A percentile compares a stretch with the other conserved stretches of the same genome.
These are phyloP conservation scores for Coemansia sp. DNA, from an alignment of 192 early-diverging fungal genomes.

Conservation along the genomic window DNA sequence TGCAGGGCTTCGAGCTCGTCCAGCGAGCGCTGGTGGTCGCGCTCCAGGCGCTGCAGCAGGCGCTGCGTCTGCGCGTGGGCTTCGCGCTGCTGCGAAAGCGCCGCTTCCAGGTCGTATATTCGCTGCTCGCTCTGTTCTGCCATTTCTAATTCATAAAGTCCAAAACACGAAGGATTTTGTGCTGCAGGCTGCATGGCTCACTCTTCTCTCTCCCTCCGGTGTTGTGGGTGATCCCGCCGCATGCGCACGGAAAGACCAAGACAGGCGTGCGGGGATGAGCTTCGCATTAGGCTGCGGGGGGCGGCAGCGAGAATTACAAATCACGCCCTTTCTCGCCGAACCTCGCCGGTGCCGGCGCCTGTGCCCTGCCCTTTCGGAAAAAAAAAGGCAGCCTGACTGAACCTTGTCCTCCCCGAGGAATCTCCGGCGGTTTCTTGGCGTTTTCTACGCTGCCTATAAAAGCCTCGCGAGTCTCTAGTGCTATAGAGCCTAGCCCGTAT, in stretches of 20 bases:
- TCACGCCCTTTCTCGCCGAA: too few relatives aligned
- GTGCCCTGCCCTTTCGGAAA: too few relatives aligned
- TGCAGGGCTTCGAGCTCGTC: constrained; percentile 45
- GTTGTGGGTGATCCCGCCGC: too few relatives aligned
- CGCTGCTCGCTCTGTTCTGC: constrained; percentile 11
- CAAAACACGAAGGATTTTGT: not conserved
- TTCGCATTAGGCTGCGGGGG: too few relatives aligned
- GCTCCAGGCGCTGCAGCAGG: constrained; percentile 27
- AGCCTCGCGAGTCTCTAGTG: not conserved
- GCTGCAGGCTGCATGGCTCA: not conserved
- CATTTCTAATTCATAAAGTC: constrained; percentile 7
- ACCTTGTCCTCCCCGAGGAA: constrained; percentile 2
- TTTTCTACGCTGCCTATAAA: constrained; percentile 10
- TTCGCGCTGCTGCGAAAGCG: constrained; percentile 36
- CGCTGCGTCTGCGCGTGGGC: constrained; percentile 19
- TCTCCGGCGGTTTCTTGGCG: constrained; percentile 11
- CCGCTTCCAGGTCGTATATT: constrained; percentile 45
- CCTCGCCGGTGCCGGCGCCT: too few relatives aligned
- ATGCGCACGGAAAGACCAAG: too few relatives aligned
- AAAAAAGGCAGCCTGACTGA: not conserved
- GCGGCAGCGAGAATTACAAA: too few relatives aligned
- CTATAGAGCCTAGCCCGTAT: too few relatives aligned
- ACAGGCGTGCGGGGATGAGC: too few relatives aligned
- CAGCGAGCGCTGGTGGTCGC: constrained; percentile 24
- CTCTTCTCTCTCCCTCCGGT: too few relatives aligned